Evolutionary conservation across 768 basidiomycete genomes (phyloP).

Genomic region (Rossbeevera mucosa): DNA sequence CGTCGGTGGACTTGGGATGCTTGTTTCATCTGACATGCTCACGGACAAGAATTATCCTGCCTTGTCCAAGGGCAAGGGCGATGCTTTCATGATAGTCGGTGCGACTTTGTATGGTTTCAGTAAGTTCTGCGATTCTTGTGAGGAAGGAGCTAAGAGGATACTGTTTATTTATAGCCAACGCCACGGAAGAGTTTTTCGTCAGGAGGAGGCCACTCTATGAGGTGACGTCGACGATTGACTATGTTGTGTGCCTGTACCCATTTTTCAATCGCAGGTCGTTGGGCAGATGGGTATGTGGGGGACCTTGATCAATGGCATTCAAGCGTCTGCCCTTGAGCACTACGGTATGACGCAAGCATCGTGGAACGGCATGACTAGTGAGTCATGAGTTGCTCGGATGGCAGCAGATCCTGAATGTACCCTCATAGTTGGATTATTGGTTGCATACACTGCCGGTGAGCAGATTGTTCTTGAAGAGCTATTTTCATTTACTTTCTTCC

Average conservation of each 20-base stretch:
- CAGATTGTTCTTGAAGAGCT: not conserved
- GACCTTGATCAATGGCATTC: slow-evolving; percentile 70
- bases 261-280: slow-evolving; percentile 47
- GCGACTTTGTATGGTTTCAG: slow-evolving; percentile 85
- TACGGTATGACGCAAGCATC: slow-evolving; percentile 55
- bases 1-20: slow-evolving; percentile 69
- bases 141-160: not conserved
- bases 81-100: slow-evolving; percentile 82
- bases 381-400: slow-evolving; percentile 35
- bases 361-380: slow-evolving; percentile 72
- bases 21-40: slow-evolving; percentile 73
- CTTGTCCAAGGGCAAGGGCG: slow-evolving; percentile 65
- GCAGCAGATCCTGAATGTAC: not conserved
- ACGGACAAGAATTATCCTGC: slow-evolving; percentile 75
- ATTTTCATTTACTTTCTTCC: not conserved
- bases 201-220: slow-evolving; percentile 77
- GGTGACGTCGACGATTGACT: slow-evolving; percentile 26
- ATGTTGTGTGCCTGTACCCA: not conserved
- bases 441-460: slow-evolving; percentile 46
- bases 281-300: slow-evolving; percentile 88
- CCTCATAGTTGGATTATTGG: slow-evolving; percentile 45
- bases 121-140: slow-evolving; percentile 34
- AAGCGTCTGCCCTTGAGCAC: slow-evolving; percentile 74
- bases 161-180: slow-evolving; percentile 53
- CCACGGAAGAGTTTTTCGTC: slow-evolving; percentile 86